Conservation (phyloP, 2,329 filamentous ascomycete genomes). For the Trichoderma pleuroti region DNA sequence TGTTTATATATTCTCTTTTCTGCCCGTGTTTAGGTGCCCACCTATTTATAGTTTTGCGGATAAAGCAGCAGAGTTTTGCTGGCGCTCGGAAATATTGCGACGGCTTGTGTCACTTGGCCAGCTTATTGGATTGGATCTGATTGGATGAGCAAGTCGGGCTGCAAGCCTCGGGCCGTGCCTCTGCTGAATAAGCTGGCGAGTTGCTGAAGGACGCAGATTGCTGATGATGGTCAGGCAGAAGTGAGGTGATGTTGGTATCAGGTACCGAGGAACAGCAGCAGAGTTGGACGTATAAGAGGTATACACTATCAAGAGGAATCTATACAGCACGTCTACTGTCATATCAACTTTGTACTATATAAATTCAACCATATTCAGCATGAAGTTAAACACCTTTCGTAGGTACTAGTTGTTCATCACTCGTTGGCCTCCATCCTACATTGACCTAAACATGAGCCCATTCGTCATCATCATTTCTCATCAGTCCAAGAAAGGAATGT, state of each 20-base stretch:
- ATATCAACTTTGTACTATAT: neutral
- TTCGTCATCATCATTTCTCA: neutral
- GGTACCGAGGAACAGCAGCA: neutral
- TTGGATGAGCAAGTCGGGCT: neutral
- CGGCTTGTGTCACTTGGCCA: neutral
- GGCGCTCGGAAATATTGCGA: neutral
- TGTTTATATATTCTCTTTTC: neutral
- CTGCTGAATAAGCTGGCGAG: neutral
- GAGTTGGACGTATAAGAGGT: neutral
- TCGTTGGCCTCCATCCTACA: neutral
- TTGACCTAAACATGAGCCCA: neutral
- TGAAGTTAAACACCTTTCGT: neutral
- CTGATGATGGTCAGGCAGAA: neutral
- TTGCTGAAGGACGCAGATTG: neutral
- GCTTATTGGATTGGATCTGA: neutral
- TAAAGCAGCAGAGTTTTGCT: neutral
- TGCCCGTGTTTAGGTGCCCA: neutral
- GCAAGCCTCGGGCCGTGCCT: constrained; percentile 11
- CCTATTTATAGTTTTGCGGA: neutral
- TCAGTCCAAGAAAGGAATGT: neutral
- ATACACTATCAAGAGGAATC: neutral
- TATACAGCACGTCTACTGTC: no score
- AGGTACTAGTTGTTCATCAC: neutral
- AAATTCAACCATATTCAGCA: neutral
- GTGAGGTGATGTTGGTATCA: neutral